Conservation (phyloP, 164 flowering plant genomes). For the Umbilicus rupestris region DNA sequence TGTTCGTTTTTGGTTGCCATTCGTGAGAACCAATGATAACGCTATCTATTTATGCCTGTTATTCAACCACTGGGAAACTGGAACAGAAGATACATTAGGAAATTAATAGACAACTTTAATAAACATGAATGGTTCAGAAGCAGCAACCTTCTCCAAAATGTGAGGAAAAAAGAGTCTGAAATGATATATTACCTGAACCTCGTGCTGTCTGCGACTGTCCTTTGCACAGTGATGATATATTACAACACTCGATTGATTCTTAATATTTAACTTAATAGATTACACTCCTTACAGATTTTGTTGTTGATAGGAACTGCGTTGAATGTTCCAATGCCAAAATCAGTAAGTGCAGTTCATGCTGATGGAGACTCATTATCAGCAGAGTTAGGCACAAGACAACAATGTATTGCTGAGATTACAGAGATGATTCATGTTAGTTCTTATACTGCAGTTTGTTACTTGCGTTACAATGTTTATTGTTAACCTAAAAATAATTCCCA, state of each 20-base stretch:
- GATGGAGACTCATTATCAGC: conserved; percentile 25
- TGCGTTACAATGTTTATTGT: not conserved
- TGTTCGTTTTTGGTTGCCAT: too few species aligned
- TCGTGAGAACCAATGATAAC: too few species aligned
- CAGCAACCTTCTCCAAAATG: not conserved
- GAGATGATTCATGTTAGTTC: conserved; percentile 95
- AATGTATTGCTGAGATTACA: conserved; percentile 82
- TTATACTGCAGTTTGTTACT: not conserved
- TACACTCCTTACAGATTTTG: conserved; percentile 47
- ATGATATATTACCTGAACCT: not conserved
- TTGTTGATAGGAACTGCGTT: conserved; percentile 88
- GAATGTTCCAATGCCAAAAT: conserved; percentile 31
- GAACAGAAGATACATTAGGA: too few species aligned
- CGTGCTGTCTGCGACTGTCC: not conserved
- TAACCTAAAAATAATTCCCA: too few species aligned
- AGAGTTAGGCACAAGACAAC: conserved; percentile 67
- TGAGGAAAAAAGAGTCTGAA: not conserved
- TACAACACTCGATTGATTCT: not conserved
- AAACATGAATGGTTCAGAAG: too few species aligned
- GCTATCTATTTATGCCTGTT: conserved; percentile 4
- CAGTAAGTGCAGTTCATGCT: conserved; percentile 16
- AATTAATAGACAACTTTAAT: too few species aligned
- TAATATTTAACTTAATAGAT: not conserved
- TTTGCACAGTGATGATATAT: not conserved
- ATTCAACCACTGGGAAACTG: too few species aligned